Evolutionary conservation across 495 filamentous ascomycete genomes (phyloP).

Genomic region (Lasiosphaeris hirsuta): DNA sequence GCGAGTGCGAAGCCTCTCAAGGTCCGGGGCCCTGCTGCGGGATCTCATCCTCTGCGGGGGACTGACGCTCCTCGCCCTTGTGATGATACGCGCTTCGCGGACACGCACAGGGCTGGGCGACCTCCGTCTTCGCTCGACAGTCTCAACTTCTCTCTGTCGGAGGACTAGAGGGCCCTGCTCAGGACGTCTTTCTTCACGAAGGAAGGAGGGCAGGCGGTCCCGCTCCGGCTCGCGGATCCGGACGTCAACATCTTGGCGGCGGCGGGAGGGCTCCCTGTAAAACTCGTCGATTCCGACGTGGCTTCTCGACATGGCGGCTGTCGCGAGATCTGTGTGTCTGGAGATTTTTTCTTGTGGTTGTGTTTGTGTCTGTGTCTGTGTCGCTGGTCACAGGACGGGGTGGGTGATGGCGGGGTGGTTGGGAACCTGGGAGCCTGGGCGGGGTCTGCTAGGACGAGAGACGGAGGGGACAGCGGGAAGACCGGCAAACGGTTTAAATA

Average conservation of each 20-base stretch:
- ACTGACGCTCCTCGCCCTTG: constrained; percentile 34
- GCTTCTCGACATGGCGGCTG: constrained; percentile 28
- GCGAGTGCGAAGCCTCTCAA: constrained; percentile 30
- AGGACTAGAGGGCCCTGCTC: constrained; percentile 43
- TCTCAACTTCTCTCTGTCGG: constrained; percentile 44
- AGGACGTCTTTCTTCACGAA: constrained; percentile 37
- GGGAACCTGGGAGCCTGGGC: neutral
- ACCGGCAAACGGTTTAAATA: no score
- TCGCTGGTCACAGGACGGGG: neutral
- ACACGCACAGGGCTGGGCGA: constrained; percentile 44
- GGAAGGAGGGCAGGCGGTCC: constrained; percentile 39
- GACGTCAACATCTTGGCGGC: constrained; percentile 34
- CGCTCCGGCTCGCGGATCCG: constrained; percentile 35
- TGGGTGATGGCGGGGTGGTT: constrained; percentile 1
- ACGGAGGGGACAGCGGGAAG: no score
- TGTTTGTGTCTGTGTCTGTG: no score
- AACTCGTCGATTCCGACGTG: constrained; percentile 44
- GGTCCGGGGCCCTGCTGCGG: constrained; percentile 21
- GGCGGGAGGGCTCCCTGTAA: constrained; percentile 28
- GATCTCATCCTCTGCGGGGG: constrained; percentile 8
- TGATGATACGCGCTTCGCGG: constrained; percentile 28
- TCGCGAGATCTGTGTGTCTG: constrained; percentile 6
- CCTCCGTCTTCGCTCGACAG: constrained; percentile 37
- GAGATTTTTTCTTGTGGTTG: neutral
- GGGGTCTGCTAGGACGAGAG: no score